These are phyloP conservation scores for Ceratocystis huliohia DNA, from an alignment of 2,329 filamentous ascomycete genomes.

Conservation along the genomic window DNA sequence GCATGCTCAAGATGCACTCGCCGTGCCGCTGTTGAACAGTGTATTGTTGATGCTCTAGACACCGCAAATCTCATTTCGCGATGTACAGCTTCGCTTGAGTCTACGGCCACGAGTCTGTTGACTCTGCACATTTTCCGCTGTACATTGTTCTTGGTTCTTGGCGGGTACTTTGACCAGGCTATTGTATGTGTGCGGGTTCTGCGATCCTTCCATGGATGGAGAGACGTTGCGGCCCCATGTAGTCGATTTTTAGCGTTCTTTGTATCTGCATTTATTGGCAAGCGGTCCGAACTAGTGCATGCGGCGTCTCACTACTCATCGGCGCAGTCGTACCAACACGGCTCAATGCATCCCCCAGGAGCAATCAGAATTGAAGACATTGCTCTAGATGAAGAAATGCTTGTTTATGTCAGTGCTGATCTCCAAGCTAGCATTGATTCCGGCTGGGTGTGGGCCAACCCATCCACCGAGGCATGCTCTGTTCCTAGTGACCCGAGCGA, in stretches of 20 bases:
- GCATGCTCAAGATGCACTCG: constrained; percentile 53
- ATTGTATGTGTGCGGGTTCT: constrained; percentile 59
- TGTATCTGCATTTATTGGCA: constrained; percentile 49
- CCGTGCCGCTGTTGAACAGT: constrained; percentile 61
- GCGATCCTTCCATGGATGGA: constrained; percentile 54
- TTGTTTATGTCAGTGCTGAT: constrained; percentile 77
- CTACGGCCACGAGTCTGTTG: constrained; percentile 60
- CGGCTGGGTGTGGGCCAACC: constrained; percentile 62
- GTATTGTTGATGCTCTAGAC: constrained; percentile 60
- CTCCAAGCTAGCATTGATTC: constrained; percentile 52
- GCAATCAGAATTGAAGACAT: constrained; percentile 29
- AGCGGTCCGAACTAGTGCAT: constrained; percentile 34
- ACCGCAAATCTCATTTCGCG: constrained; percentile 66
- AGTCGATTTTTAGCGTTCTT: constrained; percentile 78
- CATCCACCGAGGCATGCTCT: constrained; percentile 20
- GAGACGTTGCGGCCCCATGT: constrained; percentile 63
- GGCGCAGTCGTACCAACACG: constrained; percentile 14
- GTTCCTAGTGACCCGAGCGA: constrained; percentile 23
- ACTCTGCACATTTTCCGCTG: constrained; percentile 82
- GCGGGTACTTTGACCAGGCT: constrained; percentile 60
- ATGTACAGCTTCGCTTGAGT: constrained; percentile 45
- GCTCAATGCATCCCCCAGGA: neutral
- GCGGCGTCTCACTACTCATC: constrained; percentile 3
- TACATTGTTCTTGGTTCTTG: constrained; percentile 64
- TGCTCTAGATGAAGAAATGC: constrained; percentile 65